Percentiles rank a stretch among this genome's conserved stretches.
phyloP scores from a whole-genome alignment of 805 yeast genomes.

The Wickerhamomyces bisporus region DNA sequence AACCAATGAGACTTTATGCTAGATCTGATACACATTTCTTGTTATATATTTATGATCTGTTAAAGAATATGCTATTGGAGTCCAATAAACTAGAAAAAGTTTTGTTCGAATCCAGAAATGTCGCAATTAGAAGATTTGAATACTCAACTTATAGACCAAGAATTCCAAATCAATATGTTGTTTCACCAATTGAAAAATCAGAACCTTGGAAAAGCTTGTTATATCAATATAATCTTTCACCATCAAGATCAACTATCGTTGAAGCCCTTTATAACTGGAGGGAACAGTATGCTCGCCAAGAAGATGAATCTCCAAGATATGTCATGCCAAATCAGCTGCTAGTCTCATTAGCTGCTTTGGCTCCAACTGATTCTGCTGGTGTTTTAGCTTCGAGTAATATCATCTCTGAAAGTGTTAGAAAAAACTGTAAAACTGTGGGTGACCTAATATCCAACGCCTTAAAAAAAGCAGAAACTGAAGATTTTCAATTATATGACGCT shows the following conservation, averaged over 20 bases:
- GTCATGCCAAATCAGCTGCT: slow-evolving; percentile 80
- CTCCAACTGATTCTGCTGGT: slow-evolving; percentile 55
- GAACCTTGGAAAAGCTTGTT: slow-evolving; percentile 68
- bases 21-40: slow-evolving; percentile 93
- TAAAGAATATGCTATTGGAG: slow-evolving; percentile 58
- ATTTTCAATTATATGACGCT: slow-evolving; percentile 28
- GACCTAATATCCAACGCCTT: slow-evolving; percentile 39
- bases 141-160: slow-evolving; percentile 58
- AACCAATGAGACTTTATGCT: slow-evolving; percentile 79
- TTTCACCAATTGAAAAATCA: slow-evolving; percentile 45
- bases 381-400: slow-evolving; percentile 43
- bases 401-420: slow-evolving; percentile 51
- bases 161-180: slow-evolving; percentile 28
- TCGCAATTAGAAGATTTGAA: slow-evolving; percentile 79
- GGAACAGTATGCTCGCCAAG: slow-evolving; percentile 63
- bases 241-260: slow-evolving; percentile 47
- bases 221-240: slow-evolving; percentile 59
- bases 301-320: slow-evolving; percentile 81
- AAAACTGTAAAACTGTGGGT: slow-evolving; percentile 53
- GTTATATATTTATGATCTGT: slow-evolving; percentile 69
- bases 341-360: slow-evolving; percentile 50
- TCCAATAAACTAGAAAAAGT: slow-evolving; percentile 53
- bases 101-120: slow-evolving; percentile 67
- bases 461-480: slow-evolving; percentile 27
- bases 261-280: slow-evolving; percentile 75